A percentile compares a stretch with the other conserved stretches of the same genome.
Evolutionary conservation across 495 filamentous ascomycete genomes (phyloP).

Genomic region (Rusavskia elegans): DNA sequence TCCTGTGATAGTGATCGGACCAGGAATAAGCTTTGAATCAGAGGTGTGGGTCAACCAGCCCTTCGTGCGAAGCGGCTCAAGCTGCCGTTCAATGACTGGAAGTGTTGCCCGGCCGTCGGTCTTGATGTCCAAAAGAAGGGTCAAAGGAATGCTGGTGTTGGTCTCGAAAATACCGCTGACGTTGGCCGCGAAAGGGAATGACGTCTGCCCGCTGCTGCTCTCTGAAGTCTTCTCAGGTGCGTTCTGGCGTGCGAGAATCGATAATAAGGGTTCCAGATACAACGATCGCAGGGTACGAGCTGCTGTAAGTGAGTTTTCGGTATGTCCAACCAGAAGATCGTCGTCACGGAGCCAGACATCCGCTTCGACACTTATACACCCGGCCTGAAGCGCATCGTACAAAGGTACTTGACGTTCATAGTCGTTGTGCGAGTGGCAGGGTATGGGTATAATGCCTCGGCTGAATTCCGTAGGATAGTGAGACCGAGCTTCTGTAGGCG

Average conservation of each 20-base stretch:
- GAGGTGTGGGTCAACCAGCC: slow-evolving; percentile 24
- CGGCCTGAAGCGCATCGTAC: slow-evolving; percentile 37
- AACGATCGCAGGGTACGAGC: slow-evolving; percentile 34
- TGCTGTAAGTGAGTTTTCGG: slow-evolving; percentile 27
- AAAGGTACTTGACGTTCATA: slow-evolving; percentile 26
- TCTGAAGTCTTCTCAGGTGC: background rate
- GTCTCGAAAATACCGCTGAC: slow-evolving; percentile 31
- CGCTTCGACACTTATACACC: slow-evolving; percentile 60
- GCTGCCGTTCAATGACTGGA: slow-evolving; percentile 40
- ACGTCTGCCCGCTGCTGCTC: background rate
- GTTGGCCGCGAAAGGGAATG: slow-evolving; percentile 7
- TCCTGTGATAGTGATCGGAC: slow-evolving; percentile 61
- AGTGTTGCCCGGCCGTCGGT: slow-evolving; percentile 32
- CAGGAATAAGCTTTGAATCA: slow-evolving; percentile 21
- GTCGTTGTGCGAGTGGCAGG: slow-evolving; percentile 11
- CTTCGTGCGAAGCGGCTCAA: slow-evolving; percentile 36
- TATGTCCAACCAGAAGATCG: slow-evolving; percentile 44
- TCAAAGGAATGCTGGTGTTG: slow-evolving; percentile 41
- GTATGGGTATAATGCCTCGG: slow-evolving; percentile 23
- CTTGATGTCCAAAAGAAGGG: slow-evolving; percentile 63
- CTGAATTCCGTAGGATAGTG: slow-evolving; percentile 32
- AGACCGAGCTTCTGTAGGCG: background rate
- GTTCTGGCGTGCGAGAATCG: slow-evolving; percentile 33
- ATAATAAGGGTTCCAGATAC: slow-evolving; percentile 38
- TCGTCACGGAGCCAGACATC: slow-evolving; percentile 69